phyloP scores from a whole-genome alignment of 352 stramenopile species.

The Thraustotheca clavata region DNA sequence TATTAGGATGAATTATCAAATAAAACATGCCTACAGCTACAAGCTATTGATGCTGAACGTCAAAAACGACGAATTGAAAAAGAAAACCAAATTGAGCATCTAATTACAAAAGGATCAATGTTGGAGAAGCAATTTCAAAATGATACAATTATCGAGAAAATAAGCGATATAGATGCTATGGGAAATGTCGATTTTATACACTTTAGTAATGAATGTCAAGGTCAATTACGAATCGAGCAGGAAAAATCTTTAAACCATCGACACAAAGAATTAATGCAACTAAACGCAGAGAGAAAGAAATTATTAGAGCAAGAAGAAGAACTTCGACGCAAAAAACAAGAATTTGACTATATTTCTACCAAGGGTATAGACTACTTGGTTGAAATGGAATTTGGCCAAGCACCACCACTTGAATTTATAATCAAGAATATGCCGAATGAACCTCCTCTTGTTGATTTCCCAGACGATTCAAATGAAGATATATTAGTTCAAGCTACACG shows the following conservation, averaged over 20 bases:
- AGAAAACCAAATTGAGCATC: not conserved
- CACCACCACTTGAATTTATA: not conserved
- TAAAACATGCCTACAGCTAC: not conserved
- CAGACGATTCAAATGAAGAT: not conserved
- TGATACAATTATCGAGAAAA: not conserved
- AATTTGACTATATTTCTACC: not conserved
- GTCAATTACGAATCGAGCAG: not conserved
- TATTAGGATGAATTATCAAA: too few species aligned
- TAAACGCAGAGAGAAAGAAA: not conserved
- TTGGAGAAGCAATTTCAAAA: not conserved
- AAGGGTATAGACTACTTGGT: not conserved
- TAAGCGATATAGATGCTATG: not conserved
- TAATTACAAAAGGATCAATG: not conserved
- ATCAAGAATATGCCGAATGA: not conserved
- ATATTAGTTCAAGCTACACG: not conserved
- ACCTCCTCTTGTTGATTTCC: not conserved
- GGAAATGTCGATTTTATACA: not conserved
- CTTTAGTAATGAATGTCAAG: not conserved
- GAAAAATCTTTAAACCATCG: not conserved
- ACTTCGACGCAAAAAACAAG: not conserved
- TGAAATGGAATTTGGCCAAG: not conserved
- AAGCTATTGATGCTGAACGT: not conserved
- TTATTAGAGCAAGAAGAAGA: not conserved
- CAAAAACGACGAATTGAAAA: not conserved
- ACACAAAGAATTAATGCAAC: not conserved